A percentile compares a stretch with the other conserved stretches of the same genome.
phyloP scores from a whole-genome alignment of 257 asterid species.

The Henckelia pumila region DNA sequence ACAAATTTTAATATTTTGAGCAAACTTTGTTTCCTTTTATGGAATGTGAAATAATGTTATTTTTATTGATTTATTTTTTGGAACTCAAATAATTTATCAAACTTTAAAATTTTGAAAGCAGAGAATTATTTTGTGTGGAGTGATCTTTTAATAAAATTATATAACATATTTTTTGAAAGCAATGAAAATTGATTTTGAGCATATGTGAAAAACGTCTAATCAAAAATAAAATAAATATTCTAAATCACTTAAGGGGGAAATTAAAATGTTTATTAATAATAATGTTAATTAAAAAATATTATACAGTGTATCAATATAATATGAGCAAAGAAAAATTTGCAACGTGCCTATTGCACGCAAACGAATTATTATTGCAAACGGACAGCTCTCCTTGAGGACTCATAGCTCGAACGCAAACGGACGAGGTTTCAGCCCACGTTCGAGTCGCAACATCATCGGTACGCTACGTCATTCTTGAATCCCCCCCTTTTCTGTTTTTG shows the following conservation, averaged over 20 bases:
- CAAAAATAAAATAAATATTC: no score
- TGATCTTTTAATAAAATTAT: no score
- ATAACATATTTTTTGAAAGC: no score
- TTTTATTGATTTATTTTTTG: background rate
- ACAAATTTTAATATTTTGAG: background rate
- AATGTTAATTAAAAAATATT: no score
- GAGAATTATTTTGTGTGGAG: no score
- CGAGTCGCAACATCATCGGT: conserved; percentile 27
- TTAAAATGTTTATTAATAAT: no score
- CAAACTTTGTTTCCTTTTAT: background rate
- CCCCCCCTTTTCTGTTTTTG: background rate
- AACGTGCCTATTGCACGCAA: conserved; percentile 17
- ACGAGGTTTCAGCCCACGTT: background rate
- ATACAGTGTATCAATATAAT: no score
- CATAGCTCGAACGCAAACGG: background rate
- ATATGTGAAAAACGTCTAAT: no score
- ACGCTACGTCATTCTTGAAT: conserved; percentile 21
- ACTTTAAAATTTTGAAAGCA: background rate
- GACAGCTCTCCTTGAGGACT: background rate
- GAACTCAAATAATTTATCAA: no score
- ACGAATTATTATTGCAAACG: conserved; percentile 15
- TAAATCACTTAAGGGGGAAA: no score
- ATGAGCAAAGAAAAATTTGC: background rate
- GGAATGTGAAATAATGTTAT: background rate
- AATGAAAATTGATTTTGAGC: no score